phyloP scores from a whole-genome alignment of 2,329 filamentous ascomycete species.

The Aureobasidium sp. region DNA sequence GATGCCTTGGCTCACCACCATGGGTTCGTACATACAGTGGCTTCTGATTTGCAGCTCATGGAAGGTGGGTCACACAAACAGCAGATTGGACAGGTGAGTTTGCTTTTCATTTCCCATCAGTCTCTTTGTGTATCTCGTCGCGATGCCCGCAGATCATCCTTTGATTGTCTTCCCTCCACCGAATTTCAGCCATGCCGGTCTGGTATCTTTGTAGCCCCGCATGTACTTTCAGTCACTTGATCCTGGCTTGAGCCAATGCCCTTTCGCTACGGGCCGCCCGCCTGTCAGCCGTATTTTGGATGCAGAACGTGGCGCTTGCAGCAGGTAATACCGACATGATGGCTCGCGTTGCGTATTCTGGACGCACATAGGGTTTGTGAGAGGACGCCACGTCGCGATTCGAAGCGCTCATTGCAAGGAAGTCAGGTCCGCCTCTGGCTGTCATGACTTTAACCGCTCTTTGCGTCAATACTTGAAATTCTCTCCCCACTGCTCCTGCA shows the following conservation, averaged over 20 bases:
- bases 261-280: conserved; percentile 19
- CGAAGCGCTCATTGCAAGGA: background rate
- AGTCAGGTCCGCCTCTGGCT: background rate
- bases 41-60: conserved; percentile 67
- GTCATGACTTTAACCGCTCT: background rate
- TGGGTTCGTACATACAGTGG: conserved; percentile 69
- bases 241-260: conserved; percentile 33
- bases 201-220: conserved; percentile 35
- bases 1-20: conserved; percentile 85
- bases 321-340: conserved; percentile 1
- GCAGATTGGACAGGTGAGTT: conserved; percentile 85
- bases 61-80: conserved; percentile 64
- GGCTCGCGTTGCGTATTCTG: background rate
- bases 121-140: background rate
- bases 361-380: background rate
- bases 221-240: conserved; percentile 57
- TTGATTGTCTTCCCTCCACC: conserved; percentile 2
- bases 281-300: conserved; percentile 15
- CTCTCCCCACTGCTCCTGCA: background rate
- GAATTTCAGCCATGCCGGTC: conserved; percentile 1
- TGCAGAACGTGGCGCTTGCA: conserved; percentile 12
- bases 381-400: conserved; percentile 6
- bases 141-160: conserved; percentile 2
- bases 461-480: background rate
- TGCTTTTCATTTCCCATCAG: background rate